Evolutionary conservation across 352 stramenopile species (phyloP), one percentile per base, ranked within the genome.

Genomic region (Phytophthora pini): DNA sequence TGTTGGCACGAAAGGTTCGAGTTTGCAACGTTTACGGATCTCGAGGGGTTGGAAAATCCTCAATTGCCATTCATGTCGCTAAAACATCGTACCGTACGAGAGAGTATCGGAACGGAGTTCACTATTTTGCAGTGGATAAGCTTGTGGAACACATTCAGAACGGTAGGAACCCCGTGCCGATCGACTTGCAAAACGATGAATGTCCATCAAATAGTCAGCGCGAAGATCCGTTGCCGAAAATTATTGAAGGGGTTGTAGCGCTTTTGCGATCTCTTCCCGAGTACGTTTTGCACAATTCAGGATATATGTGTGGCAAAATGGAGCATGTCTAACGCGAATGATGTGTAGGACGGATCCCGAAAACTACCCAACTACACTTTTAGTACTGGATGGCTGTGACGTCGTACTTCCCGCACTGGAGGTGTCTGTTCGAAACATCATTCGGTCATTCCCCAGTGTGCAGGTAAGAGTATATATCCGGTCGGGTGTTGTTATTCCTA

Each of bases 321-420:
- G 41, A 49, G 12, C 17, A 12, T 12, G 13, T n/a, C 38, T 71
- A 55, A 71, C 5, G 0, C 59, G n/a, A 39, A 20, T 56, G 31
- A 45, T 40, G 61, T 44, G 51, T 56, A 71, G 56, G 32, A 67
- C 50, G 41, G 68, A 67, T 27, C 48, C 50, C 38, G 47, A 41
- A 8, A 58, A 70, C 13, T 65, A 71, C 22, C 60, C 56, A 10
- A 64, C 64, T 8, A 52, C 69, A n/a, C 49, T 90, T 26, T 27
- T 90, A 11, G 56, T 90, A 43, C 60, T 93, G 15, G 84, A 93
- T 40, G 82, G 75, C n/a, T 93, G 84, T 31, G 84, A 93, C 46
- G 48, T 72, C 1, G 57, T 90, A 2, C 50, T 72, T 11, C 48
- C 67, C 38, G 65, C 72, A 56, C 68, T 90, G 20, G 71, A 76